Base-by-base conservation (phyloP, 352 stramenopile species). In the Phytophthora agathidicida region DNA sequence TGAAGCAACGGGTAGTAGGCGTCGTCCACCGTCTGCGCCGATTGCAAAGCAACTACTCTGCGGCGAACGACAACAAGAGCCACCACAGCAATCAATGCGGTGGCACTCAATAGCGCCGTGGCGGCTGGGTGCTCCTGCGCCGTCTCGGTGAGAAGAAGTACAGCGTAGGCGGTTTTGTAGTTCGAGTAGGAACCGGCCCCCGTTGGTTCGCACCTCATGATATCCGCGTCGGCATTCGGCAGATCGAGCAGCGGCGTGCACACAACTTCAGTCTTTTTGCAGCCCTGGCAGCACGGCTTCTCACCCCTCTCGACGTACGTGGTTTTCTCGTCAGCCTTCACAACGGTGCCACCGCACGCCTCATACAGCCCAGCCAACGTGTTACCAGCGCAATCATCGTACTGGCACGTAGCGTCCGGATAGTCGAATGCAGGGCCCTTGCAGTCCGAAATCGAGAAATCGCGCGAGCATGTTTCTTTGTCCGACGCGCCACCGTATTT, bases 1-100 rank as follows among this genome's bases (percentile, higher is more conserved):
- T 80, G 60, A 39, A 89, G 61, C 36, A 89, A 65, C 22, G 80
- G 77, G 33, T 88, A 86, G 55, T 88, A 86, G 16, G 76, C 80
- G 30, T 88, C 77, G 9, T 86, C 73, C 5, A 28, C 46, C n/a
- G 56, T 49, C 11, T 59, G 37, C 2, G 65, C 52, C 11, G 37
- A 62, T 9, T 59, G 45, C 8, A 31, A 50, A 13, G 58, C 38
- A 5, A 44, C 43, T 5, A 65, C 57, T 8, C 43, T 41, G 33
- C 65, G 68, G 14, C 68, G 77, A 43, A 85, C 77, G 31, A 83
- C 75, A 37, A 89, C 65, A 7, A 89, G 55, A 17, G 77, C 73
- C 24, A 87, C 70, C 7, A 86, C 59, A 16, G 71, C 77, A 2
- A 89, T 65, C 31, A 88, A 30, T 3, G 71, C 65, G 16, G 63